Evolutionary conservation across 1,139 yeast species (phyloP).

Genomic region (Zhuliangozyma parablackwelliae): DNA sequence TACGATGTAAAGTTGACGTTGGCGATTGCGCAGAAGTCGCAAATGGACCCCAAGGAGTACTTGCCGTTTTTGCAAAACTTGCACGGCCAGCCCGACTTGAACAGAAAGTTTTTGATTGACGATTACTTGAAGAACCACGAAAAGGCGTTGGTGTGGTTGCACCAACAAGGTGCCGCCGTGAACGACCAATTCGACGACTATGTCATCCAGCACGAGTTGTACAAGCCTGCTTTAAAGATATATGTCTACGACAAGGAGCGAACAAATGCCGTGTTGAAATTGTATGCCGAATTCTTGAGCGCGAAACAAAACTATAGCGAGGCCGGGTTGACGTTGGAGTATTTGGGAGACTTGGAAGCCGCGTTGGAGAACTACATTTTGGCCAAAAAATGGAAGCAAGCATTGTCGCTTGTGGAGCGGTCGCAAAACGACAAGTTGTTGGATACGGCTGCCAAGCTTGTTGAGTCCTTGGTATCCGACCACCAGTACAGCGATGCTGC

Average conservation of each 20-base stretch:
- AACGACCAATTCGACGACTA: conserved; percentile 64
- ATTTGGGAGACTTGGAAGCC: conserved; percentile 47
- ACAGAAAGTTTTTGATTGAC: conserved; percentile 77
- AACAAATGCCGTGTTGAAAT: conserved; percentile 49
- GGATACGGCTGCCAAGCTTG: conserved; percentile 55
- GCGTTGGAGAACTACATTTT: conserved; percentile 69
- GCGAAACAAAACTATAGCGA: conserved; percentile 55
- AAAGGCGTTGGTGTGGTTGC: conserved; percentile 66
- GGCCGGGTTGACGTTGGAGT: conserved; percentile 77
- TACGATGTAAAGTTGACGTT: conserved; percentile 81
- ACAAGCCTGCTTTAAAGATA: conserved; percentile 60
- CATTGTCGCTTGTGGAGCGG: conserved; percentile 55
- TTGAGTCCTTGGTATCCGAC: conserved; percentile 56
- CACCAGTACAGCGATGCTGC: conserved; percentile 86
- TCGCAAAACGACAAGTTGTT: conserved; percentile 29
- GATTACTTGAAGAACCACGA: conserved; percentile 63
- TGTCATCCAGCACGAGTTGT: conserved; percentile 69
- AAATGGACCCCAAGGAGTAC: conserved; percentile 96
- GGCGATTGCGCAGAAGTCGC: conserved; percentile 89
- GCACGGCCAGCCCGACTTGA: conserved; percentile 59
- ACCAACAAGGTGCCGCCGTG: conserved; percentile 37
- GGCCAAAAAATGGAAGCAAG: conserved; percentile 83
- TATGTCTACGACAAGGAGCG: conserved; percentile 57
- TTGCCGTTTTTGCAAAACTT: conserved; percentile 84
- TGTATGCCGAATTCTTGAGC: conserved; percentile 61